Base-by-base conservation (phyloP, 192 early-diverging fungal genomes). In the Dissophora globulifera region DNA sequence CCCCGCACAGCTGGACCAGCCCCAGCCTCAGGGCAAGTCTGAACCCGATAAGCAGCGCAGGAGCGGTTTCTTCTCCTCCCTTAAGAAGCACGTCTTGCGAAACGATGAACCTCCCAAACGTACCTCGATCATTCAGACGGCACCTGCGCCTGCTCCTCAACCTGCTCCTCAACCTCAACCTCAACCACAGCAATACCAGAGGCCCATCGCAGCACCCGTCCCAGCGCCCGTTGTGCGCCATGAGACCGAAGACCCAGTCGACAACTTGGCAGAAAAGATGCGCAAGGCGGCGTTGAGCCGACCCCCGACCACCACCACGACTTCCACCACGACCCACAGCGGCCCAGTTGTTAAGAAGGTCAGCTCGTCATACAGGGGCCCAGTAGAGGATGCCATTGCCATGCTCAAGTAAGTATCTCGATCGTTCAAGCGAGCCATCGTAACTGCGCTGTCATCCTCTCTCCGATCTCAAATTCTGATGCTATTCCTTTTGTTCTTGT, bases 191-290 rank as follows among this genome's bases (percentile, higher is more conserved):
- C 62, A 54, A 46, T 30, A 50, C 19, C 63, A 41, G 40, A 2
- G 22, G n/a, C 16, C 43, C 43, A 6, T 17, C 49, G 17, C 45
- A 58, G 31, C 47, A 5, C 13, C 69, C 15, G 31, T 4, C 45
- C 27, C 35, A 50, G 19, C 51, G 20, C 22, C 71, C 26, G 30
- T 76, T 51, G 31, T 62, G 22, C 58, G 58, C 47, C 58, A 50
- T 0, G 41, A 66, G 12, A 61, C 48, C 22, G 51, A 61, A 25
- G 62, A 60, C 16, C 60, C 60, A 6, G 29, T 74, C 8, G 71
- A 75, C 29, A 22, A 66, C 3, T 48, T 75, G 30, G 62, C 71
- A 4, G 71, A 75, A 38, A 75, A 75, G 50, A 48, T 75, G 71
- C 55, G 50, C 23, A 55, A 47, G 0, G 50, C 62, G 1, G 46